Percentiles rank a stretch among this genome's conserved stretches.
These are phyloP conservation scores for Hirschioporus abietinus DNA, from an alignment of 768 basidiomycete genomes.

Conservation along the genomic window DNA sequence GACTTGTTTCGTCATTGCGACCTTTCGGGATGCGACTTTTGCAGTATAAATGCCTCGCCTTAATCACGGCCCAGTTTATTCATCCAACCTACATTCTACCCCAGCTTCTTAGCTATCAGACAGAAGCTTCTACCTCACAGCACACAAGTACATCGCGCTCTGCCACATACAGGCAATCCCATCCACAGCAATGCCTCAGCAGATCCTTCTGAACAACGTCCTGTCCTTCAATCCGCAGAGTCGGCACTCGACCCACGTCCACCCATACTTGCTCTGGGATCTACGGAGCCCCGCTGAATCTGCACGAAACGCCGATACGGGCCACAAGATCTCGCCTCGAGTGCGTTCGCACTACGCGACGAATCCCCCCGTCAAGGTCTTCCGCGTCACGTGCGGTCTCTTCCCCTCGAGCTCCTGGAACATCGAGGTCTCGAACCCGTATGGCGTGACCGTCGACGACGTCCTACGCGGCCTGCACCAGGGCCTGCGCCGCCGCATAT, in stretches of 20 bases:
- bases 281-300: constrained; percentile 35
- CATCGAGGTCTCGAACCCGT: constrained; percentile 34
- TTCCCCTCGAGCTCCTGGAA: constrained; percentile 36
- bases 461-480: constrained; percentile 26
- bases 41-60: not conserved
- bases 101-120: not conserved
- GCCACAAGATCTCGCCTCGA: constrained; percentile 20
- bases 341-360: constrained; percentile 40
- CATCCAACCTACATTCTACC: not conserved
- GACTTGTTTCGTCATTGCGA: not conserved
- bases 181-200: not conserved
- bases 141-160: not conserved
- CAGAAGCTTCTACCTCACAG: not conserved
- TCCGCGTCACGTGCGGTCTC: constrained; percentile 43
- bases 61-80: not conserved
- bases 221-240: constrained; percentile 2
- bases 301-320: constrained; percentile 22
- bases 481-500: not conserved
- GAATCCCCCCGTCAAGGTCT: constrained; percentile 29
- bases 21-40: not conserved
- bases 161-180: not conserved
- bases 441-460: constrained; percentile 48
- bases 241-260: not conserved
- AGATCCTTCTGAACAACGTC: not conserved
- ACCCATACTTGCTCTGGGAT: constrained; percentile 41